Conservation (phyloP, 1,284 basidiomycete genomes). For the Erythrobasidium hasegawianum region DNA sequence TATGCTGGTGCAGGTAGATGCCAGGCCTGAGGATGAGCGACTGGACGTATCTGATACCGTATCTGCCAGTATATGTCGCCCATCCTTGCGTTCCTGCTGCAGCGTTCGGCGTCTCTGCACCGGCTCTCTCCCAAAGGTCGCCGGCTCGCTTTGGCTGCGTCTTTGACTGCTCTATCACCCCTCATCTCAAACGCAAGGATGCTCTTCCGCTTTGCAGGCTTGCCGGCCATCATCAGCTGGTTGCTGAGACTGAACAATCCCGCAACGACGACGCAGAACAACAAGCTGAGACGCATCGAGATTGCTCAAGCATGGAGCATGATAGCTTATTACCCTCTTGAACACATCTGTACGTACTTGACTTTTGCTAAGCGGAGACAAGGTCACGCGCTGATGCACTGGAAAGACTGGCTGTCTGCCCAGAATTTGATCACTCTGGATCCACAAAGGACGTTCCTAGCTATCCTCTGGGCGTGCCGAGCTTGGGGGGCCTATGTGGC, state of each 20-base stretch:
- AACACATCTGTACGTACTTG: slow-evolving; percentile 59
- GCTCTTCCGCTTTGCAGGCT: slow-evolving; percentile 42
- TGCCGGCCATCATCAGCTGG: slow-evolving; percentile 44
- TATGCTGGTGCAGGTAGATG: slow-evolving; percentile 42
- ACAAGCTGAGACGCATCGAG: slow-evolving; percentile 55
- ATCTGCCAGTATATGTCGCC: slow-evolving; percentile 12
- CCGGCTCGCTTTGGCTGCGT: slow-evolving; percentile 36
- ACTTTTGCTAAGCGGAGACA: not conserved
- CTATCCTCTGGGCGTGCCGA: slow-evolving; percentile 34
- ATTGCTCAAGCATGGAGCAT: slow-evolving; percentile 77
- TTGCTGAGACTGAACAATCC: slow-evolving; percentile 42
- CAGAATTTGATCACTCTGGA: slow-evolving; percentile 19
- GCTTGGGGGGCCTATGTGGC: slow-evolving; percentile 29
- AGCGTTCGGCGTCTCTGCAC: not conserved
- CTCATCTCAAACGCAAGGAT: slow-evolving; percentile 41
- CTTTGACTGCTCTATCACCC: slow-evolving; percentile 39
- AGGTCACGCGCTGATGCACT: not conserved
- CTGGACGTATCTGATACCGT: not conserved
- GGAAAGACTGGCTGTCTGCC: slow-evolving; percentile 29
- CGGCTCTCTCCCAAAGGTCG: slow-evolving; percentile 20
- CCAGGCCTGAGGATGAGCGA: no score
- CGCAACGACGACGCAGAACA: slow-evolving; percentile 52
- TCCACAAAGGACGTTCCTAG: slow-evolving; percentile 9
- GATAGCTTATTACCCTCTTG: slow-evolving; percentile 74
- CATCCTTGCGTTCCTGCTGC: slow-evolving; percentile 3